Conservation (phyloP, 2,329 filamentous ascomycete genomes). For the Ceratocystis smalleyi region DNA sequence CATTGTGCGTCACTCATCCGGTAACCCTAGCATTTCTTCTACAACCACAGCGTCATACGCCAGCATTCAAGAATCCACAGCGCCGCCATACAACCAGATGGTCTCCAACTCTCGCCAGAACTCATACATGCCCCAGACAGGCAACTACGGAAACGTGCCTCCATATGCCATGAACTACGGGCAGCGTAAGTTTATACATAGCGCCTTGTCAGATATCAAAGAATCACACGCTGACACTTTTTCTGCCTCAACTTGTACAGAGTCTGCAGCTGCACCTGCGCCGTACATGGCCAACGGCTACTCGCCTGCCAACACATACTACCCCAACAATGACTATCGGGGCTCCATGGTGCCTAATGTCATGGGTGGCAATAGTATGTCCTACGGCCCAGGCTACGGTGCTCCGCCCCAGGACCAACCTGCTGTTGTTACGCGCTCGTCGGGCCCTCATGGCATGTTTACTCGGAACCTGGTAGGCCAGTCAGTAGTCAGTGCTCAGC, state of each 20-base stretch:
- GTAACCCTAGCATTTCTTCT: slow-evolving; percentile 62
- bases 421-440: slow-evolving; percentile 22
- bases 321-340: slow-evolving; percentile 18
- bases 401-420: slow-evolving; percentile 18
- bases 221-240: not conserved
- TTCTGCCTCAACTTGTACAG: not conserved
- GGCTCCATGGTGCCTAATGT: slow-evolving; percentile 14
- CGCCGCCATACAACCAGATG: slow-evolving; percentile 26
- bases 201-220: not conserved
- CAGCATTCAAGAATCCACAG: slow-evolving; percentile 20
- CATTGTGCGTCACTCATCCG: slow-evolving; percentile 47
- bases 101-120: slow-evolving; percentile 24
- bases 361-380: not conserved
- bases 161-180: slow-evolving; percentile 20
- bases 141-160: slow-evolving; percentile 18
- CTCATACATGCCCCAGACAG: slow-evolving; percentile 20
- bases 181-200: slow-evolving; percentile 22
- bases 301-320: slow-evolving; percentile 19
- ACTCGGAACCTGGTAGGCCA: slow-evolving; percentile 91
- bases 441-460: slow-evolving; percentile 66
- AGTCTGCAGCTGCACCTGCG: not conserved
- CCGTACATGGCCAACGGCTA: slow-evolving; percentile 24
- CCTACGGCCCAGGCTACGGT: slow-evolving; percentile 20
- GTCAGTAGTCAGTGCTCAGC: slow-evolving; percentile 74
- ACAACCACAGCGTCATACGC: slow-evolving; percentile 42